Percentiles rank a stretch among this genome's conserved stretches.
Evolutionary conservation across 2,329 filamentous ascomycete species (phyloP).

Genomic region (Trichoderma pleuroti): DNA sequence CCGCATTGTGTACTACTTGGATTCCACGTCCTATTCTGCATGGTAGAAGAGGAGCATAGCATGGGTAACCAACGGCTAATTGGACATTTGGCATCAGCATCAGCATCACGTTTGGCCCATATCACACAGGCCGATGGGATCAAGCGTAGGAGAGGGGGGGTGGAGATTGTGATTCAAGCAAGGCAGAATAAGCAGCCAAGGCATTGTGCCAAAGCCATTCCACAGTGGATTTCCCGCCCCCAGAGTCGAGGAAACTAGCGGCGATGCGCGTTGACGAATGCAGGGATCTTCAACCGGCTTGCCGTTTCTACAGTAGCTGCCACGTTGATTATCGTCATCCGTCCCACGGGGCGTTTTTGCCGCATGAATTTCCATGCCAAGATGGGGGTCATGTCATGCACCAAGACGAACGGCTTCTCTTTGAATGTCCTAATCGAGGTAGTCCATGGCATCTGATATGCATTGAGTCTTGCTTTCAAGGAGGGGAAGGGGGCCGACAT

Average conservation of each 20-base stretch:
- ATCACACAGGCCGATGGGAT: not conserved
- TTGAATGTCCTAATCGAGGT: not conserved
- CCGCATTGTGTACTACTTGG: not conserved
- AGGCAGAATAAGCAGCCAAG: not conserved
- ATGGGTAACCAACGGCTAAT: not conserved
- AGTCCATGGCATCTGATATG: not conserved
- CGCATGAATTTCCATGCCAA: not conserved
- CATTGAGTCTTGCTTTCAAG: not conserved
- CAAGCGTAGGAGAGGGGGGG: not conserved
- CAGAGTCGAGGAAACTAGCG: not conserved
- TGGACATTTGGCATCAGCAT: not conserved
- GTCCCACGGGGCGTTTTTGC: not conserved
- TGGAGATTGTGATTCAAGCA: not conserved
- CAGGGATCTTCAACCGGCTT: not conserved
- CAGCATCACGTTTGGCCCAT: not conserved
- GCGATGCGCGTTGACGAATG: not conserved
- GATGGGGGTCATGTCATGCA: not conserved
- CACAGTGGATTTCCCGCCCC: not conserved
- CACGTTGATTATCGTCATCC: not conserved
- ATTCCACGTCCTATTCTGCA: not conserved
- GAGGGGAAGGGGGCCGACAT: not conserved
- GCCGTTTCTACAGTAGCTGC: not conserved
- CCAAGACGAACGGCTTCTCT: not conserved
- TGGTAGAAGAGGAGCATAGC: not conserved
- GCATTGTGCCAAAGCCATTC: not conserved